Conservation (phyloP, 352 stramenopile species). For the Vaucheria bursata region DNA sequence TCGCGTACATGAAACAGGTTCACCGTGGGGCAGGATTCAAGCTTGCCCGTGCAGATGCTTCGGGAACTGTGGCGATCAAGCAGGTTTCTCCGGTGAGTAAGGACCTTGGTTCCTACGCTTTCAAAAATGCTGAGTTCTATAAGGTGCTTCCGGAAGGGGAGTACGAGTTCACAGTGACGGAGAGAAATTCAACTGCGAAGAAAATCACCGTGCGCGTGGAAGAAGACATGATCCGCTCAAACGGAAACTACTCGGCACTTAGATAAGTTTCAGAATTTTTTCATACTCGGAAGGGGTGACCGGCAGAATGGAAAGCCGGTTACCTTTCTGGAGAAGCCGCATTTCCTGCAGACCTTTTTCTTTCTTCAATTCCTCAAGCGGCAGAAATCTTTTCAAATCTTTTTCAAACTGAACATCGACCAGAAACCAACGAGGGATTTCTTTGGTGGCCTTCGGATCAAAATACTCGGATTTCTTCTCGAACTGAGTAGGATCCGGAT, state of each 20-base stretch:
- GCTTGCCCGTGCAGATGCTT: neutral
- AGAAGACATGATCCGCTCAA: neutral
- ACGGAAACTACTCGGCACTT: neutral
- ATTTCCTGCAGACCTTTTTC: neutral
- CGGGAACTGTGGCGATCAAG: neutral
- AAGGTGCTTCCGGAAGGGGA: neutral
- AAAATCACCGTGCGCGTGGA: neutral
- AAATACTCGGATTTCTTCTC: slow-evolving; percentile 4
- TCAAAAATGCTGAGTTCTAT: neutral
- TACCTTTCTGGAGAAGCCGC: neutral
- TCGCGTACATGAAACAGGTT: neutral
- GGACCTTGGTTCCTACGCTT: neutral
- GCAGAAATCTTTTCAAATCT: neutral
- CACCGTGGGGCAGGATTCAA: neutral
- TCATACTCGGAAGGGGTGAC: neutral
- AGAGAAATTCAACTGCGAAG: neutral
- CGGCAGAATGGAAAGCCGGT: neutral
- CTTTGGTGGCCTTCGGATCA: neutral
- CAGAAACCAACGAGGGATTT: neutral
- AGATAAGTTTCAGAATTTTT: neutral
- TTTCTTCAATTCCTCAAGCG: neutral
- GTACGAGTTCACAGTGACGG: neutral
- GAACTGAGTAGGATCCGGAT: slow-evolving; percentile 10
- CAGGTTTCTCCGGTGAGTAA: neutral
- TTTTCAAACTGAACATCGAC: neutral